Base-by-base conservation (phyloP, 2,329 filamentous ascomycete genomes). In the Colletotrichum incanum region DNA sequence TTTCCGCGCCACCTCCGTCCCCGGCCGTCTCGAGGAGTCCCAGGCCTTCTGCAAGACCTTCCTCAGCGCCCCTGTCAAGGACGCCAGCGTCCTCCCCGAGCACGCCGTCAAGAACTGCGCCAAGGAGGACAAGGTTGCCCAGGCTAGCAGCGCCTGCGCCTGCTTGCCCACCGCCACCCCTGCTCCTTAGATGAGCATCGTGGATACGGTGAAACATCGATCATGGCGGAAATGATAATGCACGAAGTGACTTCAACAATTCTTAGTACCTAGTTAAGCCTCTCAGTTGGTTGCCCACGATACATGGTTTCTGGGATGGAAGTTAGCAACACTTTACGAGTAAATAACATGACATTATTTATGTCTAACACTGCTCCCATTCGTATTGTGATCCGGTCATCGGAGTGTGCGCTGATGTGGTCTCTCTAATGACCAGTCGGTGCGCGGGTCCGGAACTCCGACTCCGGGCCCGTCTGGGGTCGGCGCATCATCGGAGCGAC, bases 1-100 rank as follows among this genome's bases (percentile, higher is more conserved):
- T n/a, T 69, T 83, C 71, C 76, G 79, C 47, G 79, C 82, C 49
- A 81, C 76, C 16, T 77, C 79, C 63, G 77, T 75, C 28, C 78
- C 79, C 14, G 80, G 79, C 65, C 80, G 79, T 26, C 74, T 82
- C 9, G 73, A 78, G 67, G 76, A 76, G 64, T 80, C 80, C 16
- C 77, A 76, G 73, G 74, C 77, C 1, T 83, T 83, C 74, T 83
- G 81, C 75, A 76, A 67, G 41, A 61, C 56, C 9, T 76, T 74
- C 74, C 71, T 75, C 5, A 62, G 63, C 45, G 56, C 71, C 2
- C 73, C 71, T 14, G 59, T 69, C 50, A 74, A 69, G 55, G 75
- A 76, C 39, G 75, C 74, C 41, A 56, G 49, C 55, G 75, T 59
- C 26, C 70, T 76, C 11, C 75, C 75, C 41, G 59, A 68, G 55